A percentile compares a stretch with the other conserved stretches of the same genome.
Conservation (phyloP, 2,329 filamentous ascomycete genomes). For the Penicillium paneum region DNA sequence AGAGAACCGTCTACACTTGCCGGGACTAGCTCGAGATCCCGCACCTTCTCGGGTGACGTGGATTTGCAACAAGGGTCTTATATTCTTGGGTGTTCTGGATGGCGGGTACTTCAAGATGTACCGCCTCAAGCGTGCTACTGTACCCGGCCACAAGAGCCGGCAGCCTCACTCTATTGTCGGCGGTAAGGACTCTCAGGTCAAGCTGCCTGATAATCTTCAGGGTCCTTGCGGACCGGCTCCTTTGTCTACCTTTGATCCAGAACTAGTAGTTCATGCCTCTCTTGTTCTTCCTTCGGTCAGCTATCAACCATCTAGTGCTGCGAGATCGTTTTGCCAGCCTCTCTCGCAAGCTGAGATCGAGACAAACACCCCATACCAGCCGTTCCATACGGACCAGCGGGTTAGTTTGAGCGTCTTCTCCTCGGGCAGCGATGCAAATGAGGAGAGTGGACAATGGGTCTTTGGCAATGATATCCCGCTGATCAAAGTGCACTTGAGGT, state of each 20-base stretch:
- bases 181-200: conserved; percentile 64
- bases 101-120: conserved; percentile 47
- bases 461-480: conserved; percentile 53
- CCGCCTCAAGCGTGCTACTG: conserved; percentile 37
- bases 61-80: conserved; percentile 43
- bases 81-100: conserved; percentile 46
- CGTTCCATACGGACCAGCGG: conserved; percentile 87
- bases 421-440: conserved; percentile 34
- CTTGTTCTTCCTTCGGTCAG: conserved; percentile 42
- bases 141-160: conserved; percentile 54
- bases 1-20: conserved; percentile 49
- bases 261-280: conserved; percentile 33
- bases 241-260: conserved; percentile 54
- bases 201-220: conserved; percentile 61
- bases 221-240: conserved; percentile 56
- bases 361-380: conserved; percentile 91
- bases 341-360: conserved; percentile 84
- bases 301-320: conserved; percentile 44
- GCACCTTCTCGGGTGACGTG: conserved; percentile 46
- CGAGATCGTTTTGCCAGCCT: conserved; percentile 49
- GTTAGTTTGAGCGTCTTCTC: conserved; percentile 72
- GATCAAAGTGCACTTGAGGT: conserved; percentile 46
- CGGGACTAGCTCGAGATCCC: conserved; percentile 38
- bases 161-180: conserved; percentile 54
- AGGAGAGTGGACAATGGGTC: conserved; percentile 48